These are phyloP conservation scores for Geotrichum reessii DNA, from an alignment of 1,139 yeast genomes.

Conservation along the genomic window DNA sequence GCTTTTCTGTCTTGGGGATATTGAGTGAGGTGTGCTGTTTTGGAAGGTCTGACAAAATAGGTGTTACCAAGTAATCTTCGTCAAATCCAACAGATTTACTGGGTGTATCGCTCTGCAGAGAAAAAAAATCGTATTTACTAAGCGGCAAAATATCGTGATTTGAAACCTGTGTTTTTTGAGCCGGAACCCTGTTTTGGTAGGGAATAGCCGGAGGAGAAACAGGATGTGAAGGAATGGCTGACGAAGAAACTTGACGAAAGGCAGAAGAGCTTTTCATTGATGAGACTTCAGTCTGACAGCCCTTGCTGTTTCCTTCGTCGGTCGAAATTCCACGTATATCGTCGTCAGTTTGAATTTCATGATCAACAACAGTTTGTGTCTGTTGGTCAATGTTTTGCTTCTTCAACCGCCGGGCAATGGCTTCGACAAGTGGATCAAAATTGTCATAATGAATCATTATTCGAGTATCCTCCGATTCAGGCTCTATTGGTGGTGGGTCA, in stretches of 20 bases:
- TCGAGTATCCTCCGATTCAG: not conserved
- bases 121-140: not conserved
- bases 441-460: conserved; percentile 16
- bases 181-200: not conserved
- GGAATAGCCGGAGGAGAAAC: not conserved
- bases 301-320: conserved; percentile 18
- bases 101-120: not conserved
- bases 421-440: conserved; percentile 22
- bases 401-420: conserved; percentile 21
- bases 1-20: not conserved
- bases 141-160: not conserved
- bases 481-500: conserved; percentile 2
- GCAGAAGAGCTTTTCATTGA: not conserved
- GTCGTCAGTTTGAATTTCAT: conserved; percentile 12
- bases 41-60: not conserved
- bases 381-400: conserved; percentile 19
- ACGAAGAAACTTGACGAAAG: not conserved
- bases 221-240: not conserved
- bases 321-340: conserved; percentile 13
- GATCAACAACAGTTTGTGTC: conserved; percentile 23
- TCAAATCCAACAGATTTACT: not conserved
- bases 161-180: not conserved
- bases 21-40: not conserved
- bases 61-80: not conserved
- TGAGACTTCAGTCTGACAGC: conserved; percentile 12